Conservation (phyloP, 805 yeast genomes). For the Schizosaccharomyces japonicus region DNA sequence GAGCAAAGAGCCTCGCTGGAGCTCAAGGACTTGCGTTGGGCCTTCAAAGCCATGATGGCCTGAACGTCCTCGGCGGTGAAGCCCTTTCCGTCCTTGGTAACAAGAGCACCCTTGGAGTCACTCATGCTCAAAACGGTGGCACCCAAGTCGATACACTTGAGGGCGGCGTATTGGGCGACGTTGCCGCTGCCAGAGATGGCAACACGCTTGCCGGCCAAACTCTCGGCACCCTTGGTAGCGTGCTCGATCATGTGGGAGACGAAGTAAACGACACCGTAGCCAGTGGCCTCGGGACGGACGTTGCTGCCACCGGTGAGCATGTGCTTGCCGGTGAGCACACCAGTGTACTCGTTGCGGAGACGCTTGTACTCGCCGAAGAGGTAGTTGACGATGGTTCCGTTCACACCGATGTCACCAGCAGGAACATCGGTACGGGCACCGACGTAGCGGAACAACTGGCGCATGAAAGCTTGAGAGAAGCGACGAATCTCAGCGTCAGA, state of each 20-base stretch:
- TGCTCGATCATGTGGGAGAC: conserved; percentile 92
- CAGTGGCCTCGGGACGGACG: conserved; percentile 98
- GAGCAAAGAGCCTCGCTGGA: conserved; percentile 17
- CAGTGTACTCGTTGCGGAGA: conserved; percentile 60
- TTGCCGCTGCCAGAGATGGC: conserved; percentile 96
- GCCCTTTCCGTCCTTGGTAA: conserved; percentile 41
- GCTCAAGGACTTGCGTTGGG: conserved; percentile 33
- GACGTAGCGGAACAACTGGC: conserved; percentile 84
- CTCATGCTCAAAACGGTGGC: conserved; percentile 83
- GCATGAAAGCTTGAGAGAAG: conserved; percentile 88
- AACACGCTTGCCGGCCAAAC: conserved; percentile 79
- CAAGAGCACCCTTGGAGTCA: conserved; percentile 79
- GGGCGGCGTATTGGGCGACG: conserved; percentile 97
- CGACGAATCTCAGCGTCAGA: conserved; percentile 85
- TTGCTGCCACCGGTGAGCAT: conserved; percentile 96
- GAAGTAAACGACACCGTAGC: conserved; percentile 91
- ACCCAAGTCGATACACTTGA: conserved; percentile 90
- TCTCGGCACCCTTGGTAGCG: conserved; percentile 72
- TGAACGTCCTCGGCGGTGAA: conserved; percentile 61
- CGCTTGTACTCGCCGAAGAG: conserved; percentile 91
- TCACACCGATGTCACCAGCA: conserved; percentile 97
- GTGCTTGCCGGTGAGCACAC: conserved; percentile 96
- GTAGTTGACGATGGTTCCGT: conserved; percentile 89
- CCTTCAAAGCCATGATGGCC: conserved; percentile 60
- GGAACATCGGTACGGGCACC: conserved; percentile 96